Percentiles rank a stretch among this genome's conserved stretches.
Evolutionary conservation across 306 rosid species (phyloP).

Genomic region (Dryas octopetala): DNA sequence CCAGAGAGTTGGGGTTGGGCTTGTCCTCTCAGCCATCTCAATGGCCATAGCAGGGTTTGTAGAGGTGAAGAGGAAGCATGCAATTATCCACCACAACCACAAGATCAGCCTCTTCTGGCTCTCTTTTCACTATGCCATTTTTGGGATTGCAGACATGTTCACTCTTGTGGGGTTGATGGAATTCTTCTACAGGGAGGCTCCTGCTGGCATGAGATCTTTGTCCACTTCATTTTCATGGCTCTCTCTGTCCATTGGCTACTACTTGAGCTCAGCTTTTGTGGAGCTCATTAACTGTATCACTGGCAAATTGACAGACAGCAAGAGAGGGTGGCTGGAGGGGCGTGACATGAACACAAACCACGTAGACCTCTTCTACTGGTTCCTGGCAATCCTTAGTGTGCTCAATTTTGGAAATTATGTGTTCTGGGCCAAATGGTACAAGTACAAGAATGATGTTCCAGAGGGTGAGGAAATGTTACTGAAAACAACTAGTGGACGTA

Average conservation of each 20-base stretch:
- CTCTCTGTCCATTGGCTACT: conserved; percentile 53
- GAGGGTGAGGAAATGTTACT: background rate
- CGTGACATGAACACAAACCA: conserved; percentile 40
- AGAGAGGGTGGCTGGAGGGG: conserved; percentile 57
- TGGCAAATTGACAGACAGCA: conserved; percentile 24
- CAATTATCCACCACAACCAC: conserved; percentile 19
- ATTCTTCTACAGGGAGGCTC: conserved; percentile 60
- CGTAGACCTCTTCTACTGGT: conserved; percentile 45
- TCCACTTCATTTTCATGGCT: conserved; percentile 52
- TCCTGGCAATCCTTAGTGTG: conserved; percentile 48
- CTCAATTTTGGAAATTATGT: conserved; percentile 40
- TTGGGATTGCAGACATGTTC: conserved; percentile 64
- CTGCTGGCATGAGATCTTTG: conserved; percentile 52
- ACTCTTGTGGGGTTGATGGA: conserved; percentile 53
- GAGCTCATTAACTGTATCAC: conserved; percentile 43
- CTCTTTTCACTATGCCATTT: conserved; percentile 52
- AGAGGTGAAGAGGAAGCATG: conserved; percentile 45
- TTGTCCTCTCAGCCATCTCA: conserved; percentile 54
- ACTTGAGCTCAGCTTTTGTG: conserved; percentile 44
- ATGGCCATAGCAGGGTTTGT: conserved; percentile 47
- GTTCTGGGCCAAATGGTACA: conserved; percentile 56
- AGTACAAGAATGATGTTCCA: conserved; percentile 37
- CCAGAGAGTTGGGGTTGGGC: conserved; percentile 56
- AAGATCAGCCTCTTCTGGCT: conserved; percentile 60
- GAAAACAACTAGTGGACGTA: background rate